phyloP scores from a whole-genome alignment of 768 basidiomycete genomes.

The Podaxis sp. region DNA sequence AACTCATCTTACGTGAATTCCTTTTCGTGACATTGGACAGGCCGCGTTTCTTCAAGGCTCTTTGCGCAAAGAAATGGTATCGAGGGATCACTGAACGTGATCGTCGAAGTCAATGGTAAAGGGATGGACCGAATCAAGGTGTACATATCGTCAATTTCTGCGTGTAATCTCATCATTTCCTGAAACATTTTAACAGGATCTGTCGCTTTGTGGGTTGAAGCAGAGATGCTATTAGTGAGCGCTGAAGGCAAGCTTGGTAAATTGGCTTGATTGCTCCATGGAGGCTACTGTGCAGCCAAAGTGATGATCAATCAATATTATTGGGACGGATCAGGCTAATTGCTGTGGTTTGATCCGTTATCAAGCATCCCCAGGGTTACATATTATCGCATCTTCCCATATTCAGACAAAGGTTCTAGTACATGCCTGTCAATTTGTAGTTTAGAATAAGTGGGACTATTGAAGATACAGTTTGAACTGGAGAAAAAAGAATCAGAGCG shows the following conservation, averaged over 20 bases:
- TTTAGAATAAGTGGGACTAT: not conserved
- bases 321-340: not conserved
- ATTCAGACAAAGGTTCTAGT: not conserved
- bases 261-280: not conserved
- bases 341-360: conserved; percentile 1
- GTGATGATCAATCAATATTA: not conserved
- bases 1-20: too few species aligned
- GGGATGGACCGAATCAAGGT: not conserved
- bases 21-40: too few species aligned
- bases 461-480: not conserved
- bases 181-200: not conserved
- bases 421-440: not conserved
- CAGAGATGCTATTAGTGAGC: not conserved
- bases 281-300: not conserved
- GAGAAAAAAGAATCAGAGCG: too few species aligned
- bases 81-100: not conserved
- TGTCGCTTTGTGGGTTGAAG: not conserved
- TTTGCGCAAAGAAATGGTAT: conserved; percentile 1
- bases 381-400: conserved; percentile 1
- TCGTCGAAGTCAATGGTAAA: not conserved
- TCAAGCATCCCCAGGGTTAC: not conserved
- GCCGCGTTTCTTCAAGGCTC: not conserved
- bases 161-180: not conserved
- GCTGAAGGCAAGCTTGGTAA: not conserved
- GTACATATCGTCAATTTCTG: not conserved